These are phyloP conservation scores for Rhodotorula sp. DNA, from an alignment of 1,284 basidiomycete genomes.

Conservation along the genomic window DNA sequence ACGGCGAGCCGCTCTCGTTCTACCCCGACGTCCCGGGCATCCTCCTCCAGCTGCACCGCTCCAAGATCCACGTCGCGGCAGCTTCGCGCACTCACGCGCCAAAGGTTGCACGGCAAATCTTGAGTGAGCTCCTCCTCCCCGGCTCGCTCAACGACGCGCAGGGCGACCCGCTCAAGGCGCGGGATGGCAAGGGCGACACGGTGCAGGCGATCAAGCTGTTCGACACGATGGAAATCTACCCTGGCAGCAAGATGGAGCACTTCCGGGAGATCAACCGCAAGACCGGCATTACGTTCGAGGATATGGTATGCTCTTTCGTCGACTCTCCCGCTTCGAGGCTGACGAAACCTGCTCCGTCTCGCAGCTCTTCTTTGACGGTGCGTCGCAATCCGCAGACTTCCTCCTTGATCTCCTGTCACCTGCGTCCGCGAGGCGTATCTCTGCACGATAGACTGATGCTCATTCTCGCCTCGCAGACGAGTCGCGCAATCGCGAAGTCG, in stretches of 20 bases:
- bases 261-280: constrained; percentile 73
- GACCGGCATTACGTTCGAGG: constrained; percentile 76
- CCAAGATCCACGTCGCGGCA: constrained; percentile 65
- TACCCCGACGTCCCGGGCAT: constrained; percentile 77
- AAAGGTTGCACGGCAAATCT: constrained; percentile 69
- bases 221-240: constrained; percentile 80
- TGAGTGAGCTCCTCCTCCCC: constrained; percentile 68
- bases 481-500: constrained; percentile 41
- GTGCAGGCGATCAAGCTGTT: constrained; percentile 68
- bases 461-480: constrained; percentile 5
- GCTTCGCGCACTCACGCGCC: constrained; percentile 74
- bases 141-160: constrained; percentile 13
- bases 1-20: constrained; percentile 22
- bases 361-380: constrained; percentile 51
- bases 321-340: background rate
- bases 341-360: no score
- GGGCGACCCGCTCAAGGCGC: constrained; percentile 50
- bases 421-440: background rate
- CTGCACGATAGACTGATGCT: background rate
- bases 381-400: no score
- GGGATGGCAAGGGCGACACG: constrained; percentile 49
- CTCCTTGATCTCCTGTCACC: background rate
- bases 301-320: constrained; percentile 60
- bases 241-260: constrained; percentile 63
- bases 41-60: constrained; percentile 60